Base-by-base conservation (phyloP, 2,329 filamentous ascomycete species). In the Xylaria sp. region DNA sequence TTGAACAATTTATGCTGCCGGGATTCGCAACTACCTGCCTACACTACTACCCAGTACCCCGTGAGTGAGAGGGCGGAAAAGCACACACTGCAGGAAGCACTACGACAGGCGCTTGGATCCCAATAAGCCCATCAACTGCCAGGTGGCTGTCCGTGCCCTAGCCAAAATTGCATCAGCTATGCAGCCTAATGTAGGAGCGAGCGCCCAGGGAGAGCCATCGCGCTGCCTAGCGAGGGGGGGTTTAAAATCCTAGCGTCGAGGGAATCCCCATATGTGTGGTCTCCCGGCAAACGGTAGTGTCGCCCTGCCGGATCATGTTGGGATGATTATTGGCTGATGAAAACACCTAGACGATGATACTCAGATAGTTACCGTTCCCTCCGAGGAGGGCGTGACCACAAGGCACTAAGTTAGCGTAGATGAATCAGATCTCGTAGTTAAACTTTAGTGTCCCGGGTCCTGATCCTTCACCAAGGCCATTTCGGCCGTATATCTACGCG, bases 161-260 rank as follows among this genome's bases (percentile, higher is more conserved):
- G 19, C 33, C 21, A 14, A n/a, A 33, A 42, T 28, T 42, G 37
- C 50, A 60, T 50, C 58, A 61, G 59, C 59, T 28, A 52, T 62
- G 54, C 47, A 58, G 54, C 60, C 53, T 49, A 52, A 57, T 51
- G 38, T 57, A 51, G 28, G 47, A 51, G 43, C 19, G 47, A 45
- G 35, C 15, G 21, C n/a, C 40, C 46, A 47, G 43, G 55, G 47
- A 45, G 40, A 19, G 33, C 45, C 38, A 21, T 56, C 25, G 46
- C 46, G 46, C 52, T 56, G 61, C 50, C 60, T 60, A 56, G 56
- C 61, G 57, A 63, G 40, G 17, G 47, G 46, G 19, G n/a, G n/a
- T n/a, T n/a, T n/a, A n/a, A 23, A 47, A 54, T 59, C 17, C 60
- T 40, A 31, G 51, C 25, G 33, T 51, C 31, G 38, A 17, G 31